These are phyloP conservation scores for Westerdykella aurantiaca DNA, from an alignment of 2,329 filamentous ascomycete species.

Conservation along the genomic window DNA sequence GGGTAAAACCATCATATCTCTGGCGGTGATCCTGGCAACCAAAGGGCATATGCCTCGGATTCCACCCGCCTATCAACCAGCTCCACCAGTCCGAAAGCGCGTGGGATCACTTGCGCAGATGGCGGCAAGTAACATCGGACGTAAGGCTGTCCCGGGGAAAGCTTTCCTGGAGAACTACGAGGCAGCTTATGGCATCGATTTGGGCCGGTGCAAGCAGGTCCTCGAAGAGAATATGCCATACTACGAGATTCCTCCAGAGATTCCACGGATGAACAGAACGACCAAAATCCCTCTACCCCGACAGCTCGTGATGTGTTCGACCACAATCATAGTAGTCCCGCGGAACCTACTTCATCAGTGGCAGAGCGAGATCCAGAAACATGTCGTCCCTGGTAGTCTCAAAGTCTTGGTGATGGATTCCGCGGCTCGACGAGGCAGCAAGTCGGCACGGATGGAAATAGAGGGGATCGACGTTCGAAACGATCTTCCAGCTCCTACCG, in stretches of 20 bases:
- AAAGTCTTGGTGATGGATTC: conserved; percentile 57
- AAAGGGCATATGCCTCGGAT: conserved; percentile 61
- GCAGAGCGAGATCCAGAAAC: conserved; percentile 72
- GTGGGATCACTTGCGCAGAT: conserved; percentile 67
- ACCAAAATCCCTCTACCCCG: conserved; percentile 38
- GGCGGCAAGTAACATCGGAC: conserved; percentile 64
- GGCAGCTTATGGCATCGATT: conserved; percentile 45
- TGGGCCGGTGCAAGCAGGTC: conserved; percentile 16
- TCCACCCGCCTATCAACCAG: conserved; percentile 54
- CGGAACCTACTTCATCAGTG: conserved; percentile 80
- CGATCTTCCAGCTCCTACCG: conserved; percentile 51
- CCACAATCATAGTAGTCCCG: conserved; percentile 74
- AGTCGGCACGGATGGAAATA: conserved; percentile 15
- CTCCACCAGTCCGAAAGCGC: conserved; percentile 39
- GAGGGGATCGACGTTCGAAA: conserved; percentile 37
- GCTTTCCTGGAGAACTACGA: conserved; percentile 53
- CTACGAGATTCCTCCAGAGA: conserved; percentile 39
- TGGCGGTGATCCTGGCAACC: conserved; percentile 67
- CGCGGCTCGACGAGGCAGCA: conserved; percentile 16
- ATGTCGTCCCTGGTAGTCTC: conserved; percentile 57
- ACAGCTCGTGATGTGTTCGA: conserved; percentile 58
- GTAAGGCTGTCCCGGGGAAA: conserved; percentile 65
- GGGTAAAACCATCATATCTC: conserved; percentile 84
- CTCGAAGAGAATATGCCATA: conserved; percentile 33
- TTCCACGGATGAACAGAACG: conserved; percentile 40